A percentile compares a stretch with the other conserved stretches of the same genome.
Evolutionary conservation across 2,329 filamentous ascomycete genomes (phyloP).

Genomic region (Ceratocystis cacaofunesta): DNA sequence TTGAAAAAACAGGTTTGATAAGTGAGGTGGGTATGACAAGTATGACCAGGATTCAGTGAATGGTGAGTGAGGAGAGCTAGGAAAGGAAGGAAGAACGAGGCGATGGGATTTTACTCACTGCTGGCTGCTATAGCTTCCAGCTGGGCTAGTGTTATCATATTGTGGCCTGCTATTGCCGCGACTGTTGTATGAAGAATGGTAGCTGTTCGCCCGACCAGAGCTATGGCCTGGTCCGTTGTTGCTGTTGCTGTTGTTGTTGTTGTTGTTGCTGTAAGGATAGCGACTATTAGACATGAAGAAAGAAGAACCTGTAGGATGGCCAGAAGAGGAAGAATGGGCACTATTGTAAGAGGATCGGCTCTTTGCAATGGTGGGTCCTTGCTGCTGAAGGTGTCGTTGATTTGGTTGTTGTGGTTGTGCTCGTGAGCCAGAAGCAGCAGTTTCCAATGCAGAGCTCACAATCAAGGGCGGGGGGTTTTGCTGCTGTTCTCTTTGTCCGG

Average conservation of each 20-base stretch:
- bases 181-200: conserved; percentile 42
- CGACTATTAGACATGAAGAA: conserved; percentile 97
- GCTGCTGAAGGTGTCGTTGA: conserved; percentile 26
- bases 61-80: neutral
- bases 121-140: neutral
- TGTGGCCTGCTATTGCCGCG: neutral
- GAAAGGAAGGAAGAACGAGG: neutral
- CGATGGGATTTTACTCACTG: neutral
- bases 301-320: conserved; percentile 28
- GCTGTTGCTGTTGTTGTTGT: too few species aligned
- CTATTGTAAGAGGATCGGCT: conserved; percentile 71
- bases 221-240: conserved; percentile 26
- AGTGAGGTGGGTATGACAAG: neutral
- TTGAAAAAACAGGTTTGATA: neutral
- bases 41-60: neutral
- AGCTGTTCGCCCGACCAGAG: conserved; percentile 54
- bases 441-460: conserved; percentile 38
- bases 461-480: conserved; percentile 29
- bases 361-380: conserved; percentile 52
- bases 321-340: conserved; percentile 66
- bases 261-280: conserved; percentile 32
- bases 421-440: too few species aligned
- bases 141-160: neutral
- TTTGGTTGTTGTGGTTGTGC: neutral
- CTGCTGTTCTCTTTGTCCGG: neutral